Conservation (phyloP, 192 early-diverging fungal species). For the Pecoramyces ruminantium region DNA sequence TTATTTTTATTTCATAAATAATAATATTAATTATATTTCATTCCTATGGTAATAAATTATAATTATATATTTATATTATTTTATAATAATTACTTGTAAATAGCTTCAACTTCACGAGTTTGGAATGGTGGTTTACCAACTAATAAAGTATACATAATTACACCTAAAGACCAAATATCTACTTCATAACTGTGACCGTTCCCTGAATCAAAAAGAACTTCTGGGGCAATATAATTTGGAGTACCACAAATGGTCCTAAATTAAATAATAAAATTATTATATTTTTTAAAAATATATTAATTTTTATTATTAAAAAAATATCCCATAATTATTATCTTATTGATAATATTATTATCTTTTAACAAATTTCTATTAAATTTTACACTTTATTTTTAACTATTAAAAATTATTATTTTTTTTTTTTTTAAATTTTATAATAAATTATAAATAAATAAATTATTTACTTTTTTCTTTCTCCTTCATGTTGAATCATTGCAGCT, state of each 20-base stretch:
- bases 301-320: too few relatives aligned
- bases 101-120: conserved; percentile 50
- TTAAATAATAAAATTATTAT: neutral
- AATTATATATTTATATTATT: neutral
- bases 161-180: conserved; percentile 86
- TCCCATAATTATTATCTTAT: too few relatives aligned
- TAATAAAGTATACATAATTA: conserved; percentile 79
- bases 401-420: conserved; percentile 54
- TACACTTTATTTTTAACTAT: neutral
- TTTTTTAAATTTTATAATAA: conserved; percentile 52
- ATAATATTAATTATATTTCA: neutral
- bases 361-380: too few relatives aligned
- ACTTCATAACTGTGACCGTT: conserved; percentile 82
- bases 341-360: too few relatives aligned
- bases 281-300: too few relatives aligned
- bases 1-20: conserved; percentile 2
- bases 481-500: conserved; percentile 58
- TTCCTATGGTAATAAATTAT: too few relatives aligned
- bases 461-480: conserved; percentile 79
- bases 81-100: conserved; percentile 44
- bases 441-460: neutral
- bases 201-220: conserved; percentile 62
- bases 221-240: conserved; percentile 94
- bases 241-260: conserved; percentile 83
- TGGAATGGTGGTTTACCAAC: conserved; percentile 84